Conservation (phyloP, 305 asterid genomes). For the Solanum aculeatissimum region DNA sequence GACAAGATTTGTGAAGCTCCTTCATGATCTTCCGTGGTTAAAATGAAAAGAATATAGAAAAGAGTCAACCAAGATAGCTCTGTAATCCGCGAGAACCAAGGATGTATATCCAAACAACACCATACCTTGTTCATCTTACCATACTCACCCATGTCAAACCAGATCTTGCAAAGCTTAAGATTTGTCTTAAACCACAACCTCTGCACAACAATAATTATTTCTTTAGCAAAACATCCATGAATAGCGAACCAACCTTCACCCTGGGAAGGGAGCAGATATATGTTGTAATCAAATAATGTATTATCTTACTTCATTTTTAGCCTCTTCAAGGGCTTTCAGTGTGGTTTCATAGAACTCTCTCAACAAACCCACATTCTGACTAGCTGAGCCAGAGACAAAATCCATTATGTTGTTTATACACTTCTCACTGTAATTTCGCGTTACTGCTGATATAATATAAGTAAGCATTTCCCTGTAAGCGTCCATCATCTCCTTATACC, state of each 20-base stretch:
- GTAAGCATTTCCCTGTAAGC: constrained; percentile 89
- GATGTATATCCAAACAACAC: neutral
- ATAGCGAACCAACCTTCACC: neutral
- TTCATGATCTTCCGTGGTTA: constrained; percentile 48
- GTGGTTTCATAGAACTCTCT: constrained; percentile 93
- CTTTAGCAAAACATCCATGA: neutral
- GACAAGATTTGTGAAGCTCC: constrained; percentile 92
- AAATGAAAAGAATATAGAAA: neutral
- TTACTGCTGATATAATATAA: constrained; percentile 84
- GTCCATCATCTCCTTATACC: constrained; percentile 88
- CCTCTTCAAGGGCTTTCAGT: constrained; percentile 88
- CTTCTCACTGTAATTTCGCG: constrained; percentile 91
- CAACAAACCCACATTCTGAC: constrained; percentile 74
- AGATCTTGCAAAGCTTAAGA: constrained; percentile 88
- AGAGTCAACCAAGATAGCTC: neutral
- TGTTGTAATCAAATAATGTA: neutral
- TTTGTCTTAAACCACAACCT: constrained; percentile 96
- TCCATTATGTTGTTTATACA: constrained; percentile 95
- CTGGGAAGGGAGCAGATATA: neutral
- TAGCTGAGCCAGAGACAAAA: constrained; percentile 84
- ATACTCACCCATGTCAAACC: constrained; percentile 94
- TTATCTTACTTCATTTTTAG: constrained; percentile 68
- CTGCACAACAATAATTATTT: constrained; percentile 15
- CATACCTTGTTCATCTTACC: constrained; percentile 84
- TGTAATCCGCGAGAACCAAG: neutral